Base-by-base conservation (phyloP, 2,329 filamentous ascomycete genomes). In the Cercospora sojina region DNA sequence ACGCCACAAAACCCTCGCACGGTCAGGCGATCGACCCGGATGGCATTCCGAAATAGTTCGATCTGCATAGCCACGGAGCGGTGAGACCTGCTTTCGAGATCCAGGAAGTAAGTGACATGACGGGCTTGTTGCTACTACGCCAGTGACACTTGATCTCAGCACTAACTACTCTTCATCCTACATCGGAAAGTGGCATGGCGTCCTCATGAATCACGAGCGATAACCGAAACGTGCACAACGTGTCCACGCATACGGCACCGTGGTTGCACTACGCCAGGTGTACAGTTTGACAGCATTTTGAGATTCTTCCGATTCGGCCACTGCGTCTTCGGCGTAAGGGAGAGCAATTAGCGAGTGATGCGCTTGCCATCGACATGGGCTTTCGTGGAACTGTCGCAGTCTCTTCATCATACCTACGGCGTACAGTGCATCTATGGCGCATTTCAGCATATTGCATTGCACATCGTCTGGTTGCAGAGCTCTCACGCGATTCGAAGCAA, bases 1-100 rank as follows among this genome's bases (percentile, higher is more conserved):
- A 66, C 64, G 64, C 59, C 64, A 66, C 64, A 51, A 66, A 66
- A 66, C 41, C 55, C 64, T 63, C 59, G 59, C 64, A 66, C 59
- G 64, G 64, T 59, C 64, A 53, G 27, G 27, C 20, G 47, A 27
- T 27, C 47, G 47, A 53, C 25, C 41, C 41, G 25, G 20, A 13
- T 32, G 25, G 27, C 25, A 10, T 18, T 56, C 64, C 58, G 53
- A 18, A 59, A 43, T 49, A 51, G 38, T 25, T 49, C 23, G 53
- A 64, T 43, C 62, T 38, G 31, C 35, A 64, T 58, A 35, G 32
- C 5, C n/a, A 31, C 32, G 29, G 18, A 43, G 59, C 59, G 59
- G 59, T 61, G 59, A 61, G 59, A 3, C 27, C 27, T 49, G 43
- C 31, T 27, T 53, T 53, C 13, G 47, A 53, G 23, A 53, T 53